phyloP scores from a whole-genome alignment of 257 asterid species.

The Thymus mandschuricus region DNA sequence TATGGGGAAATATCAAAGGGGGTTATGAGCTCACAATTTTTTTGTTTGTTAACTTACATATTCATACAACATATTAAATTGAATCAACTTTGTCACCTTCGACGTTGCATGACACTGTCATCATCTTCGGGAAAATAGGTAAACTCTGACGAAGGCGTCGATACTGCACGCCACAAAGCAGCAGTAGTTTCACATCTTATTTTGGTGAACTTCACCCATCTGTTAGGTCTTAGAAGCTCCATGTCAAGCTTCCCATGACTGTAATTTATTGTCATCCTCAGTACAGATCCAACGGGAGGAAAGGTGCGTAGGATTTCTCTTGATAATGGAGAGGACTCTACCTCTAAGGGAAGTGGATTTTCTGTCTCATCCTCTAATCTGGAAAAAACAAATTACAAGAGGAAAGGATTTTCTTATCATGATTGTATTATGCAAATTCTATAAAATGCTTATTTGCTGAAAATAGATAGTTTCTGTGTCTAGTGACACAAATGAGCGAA shows the following conservation, averaged over 20 bases:
- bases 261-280: constrained; percentile 60
- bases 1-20: constrained; percentile 16
- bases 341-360: constrained; percentile 65
- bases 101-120: constrained; percentile 45
- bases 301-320: constrained; percentile 71
- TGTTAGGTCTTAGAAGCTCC: constrained; percentile 52
- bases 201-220: constrained; percentile 66
- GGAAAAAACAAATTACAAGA: constrained; percentile 32
- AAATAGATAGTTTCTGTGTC: not conserved
- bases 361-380: constrained; percentile 73
- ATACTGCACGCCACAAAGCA: constrained; percentile 64
- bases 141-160: constrained; percentile 61
- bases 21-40: not conserved
- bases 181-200: constrained; percentile 53
- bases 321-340: constrained; percentile 50
- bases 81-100: constrained; percentile 43
- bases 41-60: not conserved
- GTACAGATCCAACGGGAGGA: constrained; percentile 76
- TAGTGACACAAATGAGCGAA: not conserved
- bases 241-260: constrained; percentile 52
- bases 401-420: constrained; percentile 9
- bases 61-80: not conserved
- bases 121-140: constrained; percentile 69
- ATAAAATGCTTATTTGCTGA: not conserved
- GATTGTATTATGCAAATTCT: no score